phyloP scores from a whole-genome alignment of 768 basidiomycete species.

The Kondoa malvinella region DNA sequence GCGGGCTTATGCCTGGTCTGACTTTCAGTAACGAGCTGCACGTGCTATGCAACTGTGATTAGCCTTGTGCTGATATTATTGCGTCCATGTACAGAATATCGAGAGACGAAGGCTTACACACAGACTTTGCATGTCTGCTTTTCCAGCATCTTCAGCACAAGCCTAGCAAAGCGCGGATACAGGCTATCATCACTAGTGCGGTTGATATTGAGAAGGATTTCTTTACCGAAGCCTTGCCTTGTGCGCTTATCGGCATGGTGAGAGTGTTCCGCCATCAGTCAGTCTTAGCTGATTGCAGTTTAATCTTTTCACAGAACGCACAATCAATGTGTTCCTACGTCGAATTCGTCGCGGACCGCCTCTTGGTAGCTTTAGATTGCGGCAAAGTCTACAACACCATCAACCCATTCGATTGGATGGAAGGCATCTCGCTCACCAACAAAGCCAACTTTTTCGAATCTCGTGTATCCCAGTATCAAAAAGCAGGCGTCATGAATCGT shows the following conservation, averaged over 20 bases:
- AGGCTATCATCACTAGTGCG: constrained; percentile 58
- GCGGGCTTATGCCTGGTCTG: constrained; percentile 86
- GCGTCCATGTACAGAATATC: constrained; percentile 41
- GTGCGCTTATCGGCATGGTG: constrained; percentile 76
- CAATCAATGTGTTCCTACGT: constrained; percentile 40
- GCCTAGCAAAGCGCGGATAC: constrained; percentile 61
- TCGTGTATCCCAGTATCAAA: constrained; percentile 49
- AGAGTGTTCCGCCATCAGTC: constrained; percentile 54
- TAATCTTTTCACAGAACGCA: neutral
- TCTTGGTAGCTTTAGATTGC: constrained; percentile 67
- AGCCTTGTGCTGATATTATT: neutral
- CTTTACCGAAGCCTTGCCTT: constrained; percentile 49
- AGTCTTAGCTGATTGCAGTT: constrained; percentile 22
- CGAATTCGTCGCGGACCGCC: constrained; percentile 76
- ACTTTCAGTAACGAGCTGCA: constrained; percentile 84
- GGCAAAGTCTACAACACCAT: constrained; percentile 54
- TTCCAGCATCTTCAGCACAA: constrained; percentile 64
- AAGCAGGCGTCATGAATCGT: neutral
- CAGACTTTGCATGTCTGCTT: constrained; percentile 82
- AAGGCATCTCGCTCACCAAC: constrained; percentile 46
- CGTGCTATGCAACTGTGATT: neutral
- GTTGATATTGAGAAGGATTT: constrained; percentile 38
- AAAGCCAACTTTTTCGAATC: constrained; percentile 95
- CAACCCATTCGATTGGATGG: constrained; percentile 48
- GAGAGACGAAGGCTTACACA: constrained; percentile 89